Evolutionary conservation across 495 filamentous ascomycete genomes (phyloP).

Genomic region (Penicillium malachiteum): DNA sequence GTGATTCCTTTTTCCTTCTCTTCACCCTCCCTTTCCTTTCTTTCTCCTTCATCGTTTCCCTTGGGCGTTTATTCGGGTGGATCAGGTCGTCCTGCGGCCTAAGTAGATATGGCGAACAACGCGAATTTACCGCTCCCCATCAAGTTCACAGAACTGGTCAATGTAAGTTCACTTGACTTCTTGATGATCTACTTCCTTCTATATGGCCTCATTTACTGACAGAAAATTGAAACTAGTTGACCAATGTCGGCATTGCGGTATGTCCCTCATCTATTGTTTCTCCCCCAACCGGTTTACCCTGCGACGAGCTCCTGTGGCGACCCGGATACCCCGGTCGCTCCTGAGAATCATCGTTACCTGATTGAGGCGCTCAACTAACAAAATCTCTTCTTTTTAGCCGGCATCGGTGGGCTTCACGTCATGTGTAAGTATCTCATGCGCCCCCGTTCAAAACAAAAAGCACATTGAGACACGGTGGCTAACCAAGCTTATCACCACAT

Average conservation of each 20-base stretch:
- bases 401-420: conserved; percentile 92
- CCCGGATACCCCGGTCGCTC: conserved; percentile 22
- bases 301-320: conserved; percentile 16
- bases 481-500: conserved; percentile 12
- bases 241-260: conserved; percentile 78
- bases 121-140: conserved; percentile 62
- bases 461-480: conserved; percentile 1
- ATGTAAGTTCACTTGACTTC: conserved; percentile 54
- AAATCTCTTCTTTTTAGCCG: conserved; percentile 47
- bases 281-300: conserved; percentile 11
- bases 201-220: conserved; percentile 20
- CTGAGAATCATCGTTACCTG: conserved; percentile 8
- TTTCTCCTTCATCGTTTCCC: conserved; percentile 28
- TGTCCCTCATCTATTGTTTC: conserved; percentile 33
- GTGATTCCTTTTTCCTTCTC: conserved; percentile 11
- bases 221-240: conserved; percentile 53
- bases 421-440: conserved; percentile 65
- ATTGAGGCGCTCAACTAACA: conserved; percentile 38
- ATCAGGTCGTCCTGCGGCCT: conserved; percentile 51
- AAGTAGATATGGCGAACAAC: conserved; percentile 55
- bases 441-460: conserved; percentile 2
- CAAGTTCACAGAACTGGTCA: conserved; percentile 90
- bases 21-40: conserved; percentile 17
- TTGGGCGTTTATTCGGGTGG: conserved; percentile 49
- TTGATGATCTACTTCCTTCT: neutral